Evolutionary conservation across 768 basidiomycete genomes (phyloP), one percentile per base, ranked within the genome.

Genomic region (Thelephora ganbajun): DNA sequence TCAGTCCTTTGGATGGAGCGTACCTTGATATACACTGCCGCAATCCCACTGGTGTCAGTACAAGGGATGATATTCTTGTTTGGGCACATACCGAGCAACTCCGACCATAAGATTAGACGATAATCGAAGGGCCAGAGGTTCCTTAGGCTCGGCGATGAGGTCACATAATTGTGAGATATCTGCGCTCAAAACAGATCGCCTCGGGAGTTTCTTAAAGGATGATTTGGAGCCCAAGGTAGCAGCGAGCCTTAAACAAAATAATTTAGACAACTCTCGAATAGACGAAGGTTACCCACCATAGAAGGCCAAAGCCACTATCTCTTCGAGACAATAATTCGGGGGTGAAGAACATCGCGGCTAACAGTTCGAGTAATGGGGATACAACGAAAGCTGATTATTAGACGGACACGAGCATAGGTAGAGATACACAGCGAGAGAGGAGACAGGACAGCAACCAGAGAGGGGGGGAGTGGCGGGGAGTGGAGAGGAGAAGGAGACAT

Each of bases 71-170:
- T 43, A 35, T 39, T 26, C 43, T 6, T 48, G 26, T 18, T 11
- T 13, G 16, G 18, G 39, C 53, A 56, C 76, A 50, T 61, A 90
- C 90, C 90, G 77, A 18, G 83, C 86, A 33, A 83, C 91, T 3
- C 91, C 91, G 51, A 93, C 81, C 72, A 94, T 79, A 37, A 94
- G 65, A 58, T 89, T 90, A 50, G 88, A 89, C 9, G 90, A 91
- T 47, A 93, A 66, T 53, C 91, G 72, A 48, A 94, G 66, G 2
- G 91, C 90, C 33, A 94, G 70, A 35, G 91, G 91, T 54, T 93
- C 91, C 19, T 70, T 62, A n/a, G 91, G 91, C 55, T 83, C 72
- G 22, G 79, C 74, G 46, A 94, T 91, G 35, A 90, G 71, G 34
- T 70, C 74, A 60, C 91, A 94, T 57, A 93, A 63, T 61, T 84